Conservation (phyloP, 73 alveolate species). For the Paramecium biaurelia region DNA sequence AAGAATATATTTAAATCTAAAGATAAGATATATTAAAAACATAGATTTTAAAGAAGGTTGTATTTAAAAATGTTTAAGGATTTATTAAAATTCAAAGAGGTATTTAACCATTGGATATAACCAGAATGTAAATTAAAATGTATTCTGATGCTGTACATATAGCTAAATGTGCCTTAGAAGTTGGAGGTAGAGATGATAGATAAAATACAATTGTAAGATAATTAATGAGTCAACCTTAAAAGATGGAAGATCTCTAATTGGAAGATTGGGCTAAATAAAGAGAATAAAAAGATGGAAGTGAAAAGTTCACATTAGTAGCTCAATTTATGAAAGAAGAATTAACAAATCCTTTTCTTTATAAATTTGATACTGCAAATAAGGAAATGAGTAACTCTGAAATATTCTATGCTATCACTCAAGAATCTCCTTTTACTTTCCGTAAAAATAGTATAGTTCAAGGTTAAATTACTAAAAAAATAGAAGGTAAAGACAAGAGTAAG, state of each 20-base stretch:
- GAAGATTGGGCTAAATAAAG: constrained; percentile 39
- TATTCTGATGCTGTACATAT: constrained; percentile 31
- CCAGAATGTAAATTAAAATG: constrained; percentile 29
- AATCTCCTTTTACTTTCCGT: constrained; percentile 17
- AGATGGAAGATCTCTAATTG: constrained; percentile 12
- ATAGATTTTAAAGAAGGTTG: neutral
- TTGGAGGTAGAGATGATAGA: constrained; percentile 5
- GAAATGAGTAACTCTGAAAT: constrained; percentile 43
- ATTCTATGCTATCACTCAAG: constrained; percentile 26
- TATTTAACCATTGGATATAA: constrained; percentile 18
- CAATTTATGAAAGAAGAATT: constrained; percentile 29
- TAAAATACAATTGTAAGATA: constrained; percentile 6
- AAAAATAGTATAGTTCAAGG: constrained; percentile 19
- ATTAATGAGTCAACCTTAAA: neutral
- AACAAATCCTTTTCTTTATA: neutral
- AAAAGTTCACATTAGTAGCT: neutral
- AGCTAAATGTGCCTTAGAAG: constrained; percentile 44
- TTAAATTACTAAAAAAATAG: neutral
- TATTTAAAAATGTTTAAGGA: constrained; percentile 30
- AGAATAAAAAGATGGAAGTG: constrained; percentile 1
- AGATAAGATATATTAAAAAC: constrained; percentile 4
- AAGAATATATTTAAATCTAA: neutral
- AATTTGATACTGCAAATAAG: neutral
- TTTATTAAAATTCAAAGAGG: constrained; percentile 6
- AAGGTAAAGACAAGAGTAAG: neutral